These are phyloP conservation scores for Chaetomiaceae sp. DNA, from an alignment of 2,329 filamentous ascomycete genomes.

Conservation along the genomic window DNA sequence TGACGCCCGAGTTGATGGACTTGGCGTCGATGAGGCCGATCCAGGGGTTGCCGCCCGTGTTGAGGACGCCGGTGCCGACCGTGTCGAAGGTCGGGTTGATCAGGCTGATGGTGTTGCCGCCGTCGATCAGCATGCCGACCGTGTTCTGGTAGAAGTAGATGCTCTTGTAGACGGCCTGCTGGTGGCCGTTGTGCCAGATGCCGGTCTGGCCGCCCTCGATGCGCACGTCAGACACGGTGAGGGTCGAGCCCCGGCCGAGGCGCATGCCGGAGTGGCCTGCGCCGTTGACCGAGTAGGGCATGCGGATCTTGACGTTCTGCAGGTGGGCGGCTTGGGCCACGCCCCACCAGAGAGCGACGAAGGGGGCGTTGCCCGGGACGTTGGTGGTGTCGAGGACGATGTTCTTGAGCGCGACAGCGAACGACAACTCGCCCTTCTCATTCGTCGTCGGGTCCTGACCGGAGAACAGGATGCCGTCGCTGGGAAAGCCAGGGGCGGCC, in stretches of 20 bases:
- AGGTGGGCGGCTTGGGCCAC: conserved; percentile 42
- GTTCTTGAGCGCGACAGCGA: conserved; percentile 42
- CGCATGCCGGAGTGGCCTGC: conserved; percentile 40
- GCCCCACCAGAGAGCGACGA: conserved; percentile 41
- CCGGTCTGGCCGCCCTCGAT: conserved; percentile 40
- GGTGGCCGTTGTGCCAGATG: conserved; percentile 40
- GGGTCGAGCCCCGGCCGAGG: conserved; percentile 39
- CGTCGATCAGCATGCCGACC: conserved; percentile 36
- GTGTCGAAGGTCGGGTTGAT: conserved; percentile 39
- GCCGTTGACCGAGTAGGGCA: conserved; percentile 35
- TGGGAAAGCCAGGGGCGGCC: conserved; percentile 35
- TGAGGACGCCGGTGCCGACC: conserved; percentile 35
- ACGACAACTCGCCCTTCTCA: conserved; percentile 36
- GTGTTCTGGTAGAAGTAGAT: conserved; percentile 42
- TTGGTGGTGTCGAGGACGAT: conserved; percentile 40
- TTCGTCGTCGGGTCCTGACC: conserved; percentile 37
- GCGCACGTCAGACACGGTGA: conserved; percentile 39
- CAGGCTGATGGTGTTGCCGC: conserved; percentile 39
- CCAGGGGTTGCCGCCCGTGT: conserved; percentile 37
- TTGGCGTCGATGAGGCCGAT: conserved; percentile 39
- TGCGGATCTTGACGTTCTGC: conserved; percentile 41
- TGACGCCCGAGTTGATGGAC: conserved; percentile 40
- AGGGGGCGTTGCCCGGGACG: conserved; percentile 33
- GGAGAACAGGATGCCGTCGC: conserved; percentile 32
- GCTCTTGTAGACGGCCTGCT: conserved; percentile 41